These are phyloP conservation scores for Daldinia sp. DNA, from an alignment of 2,329 filamentous ascomycete genomes.

Conservation along the genomic window DNA sequence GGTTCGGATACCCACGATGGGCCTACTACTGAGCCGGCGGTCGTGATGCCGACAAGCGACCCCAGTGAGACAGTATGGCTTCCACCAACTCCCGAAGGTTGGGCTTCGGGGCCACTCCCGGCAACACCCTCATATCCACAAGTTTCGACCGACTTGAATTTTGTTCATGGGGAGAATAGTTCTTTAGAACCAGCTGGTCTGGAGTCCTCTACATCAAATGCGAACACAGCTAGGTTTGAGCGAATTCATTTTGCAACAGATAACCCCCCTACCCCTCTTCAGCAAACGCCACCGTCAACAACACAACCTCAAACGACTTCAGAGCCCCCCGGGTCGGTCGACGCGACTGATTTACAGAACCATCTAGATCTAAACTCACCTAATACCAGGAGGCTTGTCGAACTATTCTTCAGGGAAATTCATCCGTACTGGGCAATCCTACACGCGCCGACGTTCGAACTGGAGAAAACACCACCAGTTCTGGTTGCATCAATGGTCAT, in stretches of 20 bases:
- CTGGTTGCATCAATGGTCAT: conserved; percentile 41
- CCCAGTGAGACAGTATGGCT: conserved; percentile 23
- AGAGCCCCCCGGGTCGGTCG: neutral
- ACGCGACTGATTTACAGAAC: neutral
- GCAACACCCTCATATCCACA: conserved; percentile 16
- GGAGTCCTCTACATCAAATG: conserved; percentile 1
- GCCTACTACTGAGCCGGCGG: conserved; percentile 9
- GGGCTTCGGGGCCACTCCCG: conserved; percentile 26
- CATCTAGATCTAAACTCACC: conserved; percentile 26
- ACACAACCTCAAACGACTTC: conserved; percentile 11
- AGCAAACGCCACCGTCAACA: neutral
- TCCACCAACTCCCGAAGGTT: conserved; percentile 20
- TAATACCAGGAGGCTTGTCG: conserved; percentile 27
- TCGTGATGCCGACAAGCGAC: conserved; percentile 3
- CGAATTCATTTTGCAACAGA: conserved; percentile 5
- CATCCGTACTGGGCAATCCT: conserved; percentile 45
- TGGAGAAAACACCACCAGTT: conserved; percentile 25
- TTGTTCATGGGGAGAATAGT: conserved; percentile 12
- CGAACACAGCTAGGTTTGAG: conserved; percentile 1
- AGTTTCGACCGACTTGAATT: conserved; percentile 9
- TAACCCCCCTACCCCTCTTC: conserved; percentile 1
- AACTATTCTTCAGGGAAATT: conserved; percentile 40
- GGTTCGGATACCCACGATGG: conserved; percentile 8
- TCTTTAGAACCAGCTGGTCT: neutral
- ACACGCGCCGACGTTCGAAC: conserved; percentile 35